A percentile compares a stretch with the other conserved stretches of the same genome.
These are phyloP conservation scores for Starmerella etchellsii DNA, from an alignment of 805 yeast genomes.

Conservation along the genomic window DNA sequence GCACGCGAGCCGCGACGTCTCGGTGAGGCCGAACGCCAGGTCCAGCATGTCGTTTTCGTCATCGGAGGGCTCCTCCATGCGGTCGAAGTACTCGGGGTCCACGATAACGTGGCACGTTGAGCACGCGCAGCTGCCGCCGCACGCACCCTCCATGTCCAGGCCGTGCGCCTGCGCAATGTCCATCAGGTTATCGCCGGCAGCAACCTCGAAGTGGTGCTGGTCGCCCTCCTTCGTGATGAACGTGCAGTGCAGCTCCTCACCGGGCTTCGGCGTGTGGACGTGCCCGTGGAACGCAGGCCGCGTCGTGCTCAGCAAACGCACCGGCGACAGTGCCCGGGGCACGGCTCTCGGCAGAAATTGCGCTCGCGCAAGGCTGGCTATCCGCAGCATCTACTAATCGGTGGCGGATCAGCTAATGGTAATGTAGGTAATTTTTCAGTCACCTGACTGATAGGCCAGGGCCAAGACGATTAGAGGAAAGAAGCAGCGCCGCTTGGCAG, in stretches of 20 bases:
- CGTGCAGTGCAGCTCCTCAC: constrained; percentile 80
- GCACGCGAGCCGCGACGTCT: constrained; percentile 91
- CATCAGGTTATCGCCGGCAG: constrained; percentile 80
- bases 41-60: constrained; percentile 98
- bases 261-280: constrained; percentile 77
- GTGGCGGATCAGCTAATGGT: too few relatives aligned
- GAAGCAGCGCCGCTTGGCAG: too few relatives aligned
- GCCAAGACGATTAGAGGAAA: too few relatives aligned
- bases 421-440: too few relatives aligned
- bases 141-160: constrained; percentile 91
- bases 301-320: too few relatives aligned
- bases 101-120: constrained; percentile 95
- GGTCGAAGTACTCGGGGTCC: constrained; percentile 88
- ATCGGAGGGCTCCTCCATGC: constrained; percentile 86
- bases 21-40: constrained; percentile 92
- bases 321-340: too few relatives aligned
- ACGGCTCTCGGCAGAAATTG: too few relatives aligned
- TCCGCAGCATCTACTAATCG: too few relatives aligned
- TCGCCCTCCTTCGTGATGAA: constrained; percentile 86
- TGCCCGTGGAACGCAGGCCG: too few relatives aligned
- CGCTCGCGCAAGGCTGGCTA: too few relatives aligned
- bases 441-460: too few relatives aligned
- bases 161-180: constrained; percentile 93
- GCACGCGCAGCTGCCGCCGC: constrained; percentile 99
- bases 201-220: constrained; percentile 69